phyloP scores from a whole-genome alignment of 2,329 filamentous ascomycete genomes.

The Stromatinia cepivora region DNA sequence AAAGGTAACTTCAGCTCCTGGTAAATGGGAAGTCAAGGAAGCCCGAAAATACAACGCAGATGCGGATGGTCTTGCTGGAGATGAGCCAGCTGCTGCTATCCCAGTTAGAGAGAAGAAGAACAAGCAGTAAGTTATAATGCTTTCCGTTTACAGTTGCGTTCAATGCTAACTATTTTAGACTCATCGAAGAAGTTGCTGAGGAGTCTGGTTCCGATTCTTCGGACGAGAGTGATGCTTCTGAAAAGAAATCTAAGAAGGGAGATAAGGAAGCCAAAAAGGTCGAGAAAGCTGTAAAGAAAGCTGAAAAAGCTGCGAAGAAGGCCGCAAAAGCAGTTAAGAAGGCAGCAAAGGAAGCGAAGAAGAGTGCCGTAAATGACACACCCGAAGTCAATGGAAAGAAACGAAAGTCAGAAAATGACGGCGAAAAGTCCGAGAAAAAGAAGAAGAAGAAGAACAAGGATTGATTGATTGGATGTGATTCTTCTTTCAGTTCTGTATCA shows the following conservation, averaged over 20 bases:
- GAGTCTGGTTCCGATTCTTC: conserved; percentile 24
- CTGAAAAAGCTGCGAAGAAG: conserved; percentile 33
- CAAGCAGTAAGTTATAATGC: conserved; percentile 43
- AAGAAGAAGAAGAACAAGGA: conserved; percentile 55
- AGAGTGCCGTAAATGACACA: conserved; percentile 52
- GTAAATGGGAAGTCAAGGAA: conserved; percentile 91
- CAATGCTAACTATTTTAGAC: conserved; percentile 21
- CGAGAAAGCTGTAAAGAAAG: conserved; percentile 38
- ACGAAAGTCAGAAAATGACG: conserved; percentile 61
- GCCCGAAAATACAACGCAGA: conserved; percentile 92
- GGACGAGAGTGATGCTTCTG: conserved; percentile 20
- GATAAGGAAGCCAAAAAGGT: conserved; percentile 41
- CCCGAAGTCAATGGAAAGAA: conserved; percentile 57
- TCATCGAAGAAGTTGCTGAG: conserved; percentile 44
- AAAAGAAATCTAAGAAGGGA: conserved; percentile 41
- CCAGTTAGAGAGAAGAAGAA: conserved; percentile 53
- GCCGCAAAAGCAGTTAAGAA: conserved; percentile 41
- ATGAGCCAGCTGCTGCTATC: conserved; percentile 55
- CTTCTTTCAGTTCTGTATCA: conserved; percentile 28
- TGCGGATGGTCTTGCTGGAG: conserved; percentile 77
- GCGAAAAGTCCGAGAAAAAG: conserved; percentile 60
- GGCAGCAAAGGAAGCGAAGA: conserved; percentile 53
- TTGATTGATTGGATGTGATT: conserved; percentile 29
- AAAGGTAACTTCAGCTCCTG: conserved; percentile 57
- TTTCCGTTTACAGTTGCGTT: conserved; percentile 22